phyloP scores from a whole-genome alignment of 2,329 filamentous ascomycete species.

The Clarireedia monteithiana region DNA sequence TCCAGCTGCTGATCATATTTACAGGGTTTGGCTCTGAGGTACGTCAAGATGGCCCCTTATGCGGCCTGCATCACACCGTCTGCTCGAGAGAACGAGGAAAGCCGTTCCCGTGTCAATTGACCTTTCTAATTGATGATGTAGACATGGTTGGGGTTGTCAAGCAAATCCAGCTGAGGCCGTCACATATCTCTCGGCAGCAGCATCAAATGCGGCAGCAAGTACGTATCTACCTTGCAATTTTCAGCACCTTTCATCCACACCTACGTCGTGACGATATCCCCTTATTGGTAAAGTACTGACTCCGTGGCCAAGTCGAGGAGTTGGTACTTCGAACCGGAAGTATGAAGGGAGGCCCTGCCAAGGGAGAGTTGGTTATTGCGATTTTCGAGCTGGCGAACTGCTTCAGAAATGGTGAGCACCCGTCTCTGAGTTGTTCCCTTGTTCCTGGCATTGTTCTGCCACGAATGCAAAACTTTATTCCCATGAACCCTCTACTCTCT shows the following conservation, averaged over 20 bases:
- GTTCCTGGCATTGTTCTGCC: slow-evolving; percentile 4
- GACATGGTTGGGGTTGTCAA: slow-evolving; percentile 87
- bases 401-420: slow-evolving; percentile 68
- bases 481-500: background rate
- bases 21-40: slow-evolving; percentile 74
- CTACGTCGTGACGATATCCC: background rate
- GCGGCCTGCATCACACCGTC: slow-evolving; percentile 8
- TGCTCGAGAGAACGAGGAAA: background rate
- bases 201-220: slow-evolving; percentile 74
- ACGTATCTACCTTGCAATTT: background rate
- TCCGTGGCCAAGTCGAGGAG: slow-evolving; percentile 51
- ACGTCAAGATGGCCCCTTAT: slow-evolving; percentile 31
- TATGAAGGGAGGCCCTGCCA: slow-evolving; percentile 88
- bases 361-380: slow-evolving; percentile 90
- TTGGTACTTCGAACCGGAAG: slow-evolving; percentile 78
- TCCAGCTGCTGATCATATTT: slow-evolving; percentile 2
- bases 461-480: background rate
- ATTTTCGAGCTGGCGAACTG: slow-evolving; percentile 93
- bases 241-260: background rate
- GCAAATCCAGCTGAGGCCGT: slow-evolving; percentile 68
- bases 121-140: slow-evolving; percentile 29
- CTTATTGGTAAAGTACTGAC: slow-evolving; percentile 5
- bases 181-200: slow-evolving; percentile 78
- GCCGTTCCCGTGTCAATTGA: background rate
- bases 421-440: slow-evolving; percentile 5